Percentiles rank a stretch among this genome's conserved stretches.
Conservation (phyloP, 176 grass and related monocot species). For the Carex littledalei region DNA sequence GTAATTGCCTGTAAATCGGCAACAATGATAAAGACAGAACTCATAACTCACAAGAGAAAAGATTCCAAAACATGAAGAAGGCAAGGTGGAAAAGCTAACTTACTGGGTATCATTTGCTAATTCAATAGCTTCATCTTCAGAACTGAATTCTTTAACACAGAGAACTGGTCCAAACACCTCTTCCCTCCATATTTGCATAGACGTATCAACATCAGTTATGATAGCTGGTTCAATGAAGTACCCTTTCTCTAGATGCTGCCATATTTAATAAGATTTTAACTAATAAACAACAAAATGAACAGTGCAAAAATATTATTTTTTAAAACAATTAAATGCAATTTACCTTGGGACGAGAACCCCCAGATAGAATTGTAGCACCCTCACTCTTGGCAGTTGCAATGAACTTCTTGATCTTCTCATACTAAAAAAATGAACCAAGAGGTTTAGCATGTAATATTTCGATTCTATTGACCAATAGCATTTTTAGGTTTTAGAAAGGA, state of each 20-base stretch:
- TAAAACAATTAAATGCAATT: slow-evolving; percentile 9
- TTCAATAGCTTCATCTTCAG: slow-evolving; percentile 94
- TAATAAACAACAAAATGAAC: background rate
- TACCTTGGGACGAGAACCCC: slow-evolving; percentile 80
- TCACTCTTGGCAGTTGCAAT: slow-evolving; percentile 64
- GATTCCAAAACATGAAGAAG: background rate
- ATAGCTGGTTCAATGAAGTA: slow-evolving; percentile 88
- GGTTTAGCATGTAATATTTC: background rate
- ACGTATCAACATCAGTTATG: slow-evolving; percentile 73
- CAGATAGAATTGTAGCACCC: slow-evolving; percentile 81
- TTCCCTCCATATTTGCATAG: slow-evolving; percentile 99
- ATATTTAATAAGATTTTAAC: background rate
- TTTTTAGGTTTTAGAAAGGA: background rate
- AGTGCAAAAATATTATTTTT: background rate
- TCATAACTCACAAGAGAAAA: background rate
- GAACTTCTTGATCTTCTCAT: slow-evolving; percentile 80
- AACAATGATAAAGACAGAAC: background rate
- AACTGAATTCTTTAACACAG: slow-evolving; percentile 78
- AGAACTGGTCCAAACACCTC: slow-evolving; percentile 92
- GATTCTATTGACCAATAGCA: background rate
- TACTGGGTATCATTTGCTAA: slow-evolving; percentile 90
- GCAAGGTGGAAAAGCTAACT: slow-evolving; percentile 13
- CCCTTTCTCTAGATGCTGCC: slow-evolving; percentile 85
- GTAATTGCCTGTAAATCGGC: background rate
- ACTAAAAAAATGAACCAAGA: slow-evolving; percentile 41